phyloP scores from a whole-genome alignment of 2,329 filamentous ascomycete species.

The Mycosphaerelloides madeirae region DNA sequence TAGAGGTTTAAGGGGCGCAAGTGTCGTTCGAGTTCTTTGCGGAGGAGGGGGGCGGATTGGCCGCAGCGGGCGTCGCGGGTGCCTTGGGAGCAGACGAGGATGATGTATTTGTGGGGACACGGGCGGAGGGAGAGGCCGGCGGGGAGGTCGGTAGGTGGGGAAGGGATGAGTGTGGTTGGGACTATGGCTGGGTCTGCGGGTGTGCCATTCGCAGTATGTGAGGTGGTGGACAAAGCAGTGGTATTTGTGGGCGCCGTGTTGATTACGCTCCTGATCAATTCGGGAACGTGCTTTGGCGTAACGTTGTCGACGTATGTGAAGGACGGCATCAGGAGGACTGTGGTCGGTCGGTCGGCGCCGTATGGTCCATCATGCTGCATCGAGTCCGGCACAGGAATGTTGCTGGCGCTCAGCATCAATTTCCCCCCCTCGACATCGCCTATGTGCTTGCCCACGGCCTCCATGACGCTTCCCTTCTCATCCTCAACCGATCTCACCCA shows the following conservation, averaged over 20 bases:
- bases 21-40: slow-evolving; percentile 83
- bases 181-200: slow-evolving; percentile 9
- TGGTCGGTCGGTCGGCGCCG: slow-evolving; percentile 64
- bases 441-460: slow-evolving; percentile 42
- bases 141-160: slow-evolving; percentile 23
- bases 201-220: slow-evolving; percentile 6
- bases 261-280: slow-evolving; percentile 67
- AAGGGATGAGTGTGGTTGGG: slow-evolving; percentile 10
- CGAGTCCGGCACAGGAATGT: slow-evolving; percentile 74
- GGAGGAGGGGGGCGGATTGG: slow-evolving; percentile 84
- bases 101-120: slow-evolving; percentile 77
- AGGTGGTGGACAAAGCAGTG: slow-evolving; percentile 48
- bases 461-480: slow-evolving; percentile 64
- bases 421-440: slow-evolving; percentile 42
- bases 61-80: slow-evolving; percentile 95
- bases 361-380: slow-evolving; percentile 47
- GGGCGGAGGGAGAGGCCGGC: slow-evolving; percentile 53
- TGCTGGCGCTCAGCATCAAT: slow-evolving; percentile 86
- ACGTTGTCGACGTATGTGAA: slow-evolving; percentile 82
- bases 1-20: slow-evolving; percentile 78
- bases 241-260: slow-evolving; percentile 69
- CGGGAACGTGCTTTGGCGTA: slow-evolving; percentile 66
- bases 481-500: slow-evolving; percentile 88
- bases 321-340: slow-evolving; percentile 75
- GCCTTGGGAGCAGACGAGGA: slow-evolving; percentile 88